Percentiles rank a stretch among this genome's conserved stretches.
Conservation (phyloP, 495 filamentous ascomycete genomes). For the Xylaria flabelliformis region DNA sequence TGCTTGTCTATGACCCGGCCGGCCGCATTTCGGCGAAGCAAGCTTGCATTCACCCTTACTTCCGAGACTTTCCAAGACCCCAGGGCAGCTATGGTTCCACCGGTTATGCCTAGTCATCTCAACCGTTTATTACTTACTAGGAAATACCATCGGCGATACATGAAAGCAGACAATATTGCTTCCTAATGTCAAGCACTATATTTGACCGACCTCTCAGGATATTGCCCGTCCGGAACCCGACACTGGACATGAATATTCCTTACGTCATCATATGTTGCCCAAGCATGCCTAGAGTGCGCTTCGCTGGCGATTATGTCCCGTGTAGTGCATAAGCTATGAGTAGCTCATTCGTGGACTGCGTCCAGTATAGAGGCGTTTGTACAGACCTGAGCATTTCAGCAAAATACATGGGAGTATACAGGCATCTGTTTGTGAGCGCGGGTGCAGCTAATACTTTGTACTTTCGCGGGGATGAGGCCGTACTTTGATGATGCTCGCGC, state of each 20-base stretch:
- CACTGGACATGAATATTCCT: slow-evolving; percentile 19
- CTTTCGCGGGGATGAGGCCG: not conserved
- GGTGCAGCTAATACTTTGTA: not conserved
- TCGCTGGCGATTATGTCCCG: slow-evolving; percentile 1
- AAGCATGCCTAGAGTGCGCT: slow-evolving; percentile 23
- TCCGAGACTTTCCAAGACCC: slow-evolving; percentile 66
- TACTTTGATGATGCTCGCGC: slow-evolving; percentile 10
- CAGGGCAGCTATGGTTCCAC: slow-evolving; percentile 47
- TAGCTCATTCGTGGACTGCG: slow-evolving; percentile 19
- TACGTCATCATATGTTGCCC: slow-evolving; percentile 19
- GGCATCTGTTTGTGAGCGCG: slow-evolving; percentile 11
- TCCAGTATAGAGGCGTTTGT: slow-evolving; percentile 14
- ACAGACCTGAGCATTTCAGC: slow-evolving; percentile 9
- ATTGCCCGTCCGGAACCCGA: slow-evolving; percentile 7
- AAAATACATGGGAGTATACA: slow-evolving; percentile 5
- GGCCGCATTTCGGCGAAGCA: slow-evolving; percentile 95
- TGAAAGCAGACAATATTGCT: slow-evolving; percentile 2
- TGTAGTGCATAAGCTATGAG: slow-evolving; percentile 12
- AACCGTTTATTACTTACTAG: not conserved
- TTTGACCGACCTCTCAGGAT: slow-evolving; percentile 25
- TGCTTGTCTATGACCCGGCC: slow-evolving; percentile 95
- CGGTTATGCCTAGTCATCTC: slow-evolving; percentile 43
- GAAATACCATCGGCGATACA: slow-evolving; percentile 2
- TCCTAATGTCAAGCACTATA: slow-evolving; percentile 7
- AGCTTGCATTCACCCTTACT: slow-evolving; percentile 91